A percentile compares a stretch with the other conserved stretches of the same genome.
These are phyloP conservation scores for Emericellopsis cladophorae DNA, from an alignment of 2,329 filamentous ascomycete species.

Conservation along the genomic window DNA sequence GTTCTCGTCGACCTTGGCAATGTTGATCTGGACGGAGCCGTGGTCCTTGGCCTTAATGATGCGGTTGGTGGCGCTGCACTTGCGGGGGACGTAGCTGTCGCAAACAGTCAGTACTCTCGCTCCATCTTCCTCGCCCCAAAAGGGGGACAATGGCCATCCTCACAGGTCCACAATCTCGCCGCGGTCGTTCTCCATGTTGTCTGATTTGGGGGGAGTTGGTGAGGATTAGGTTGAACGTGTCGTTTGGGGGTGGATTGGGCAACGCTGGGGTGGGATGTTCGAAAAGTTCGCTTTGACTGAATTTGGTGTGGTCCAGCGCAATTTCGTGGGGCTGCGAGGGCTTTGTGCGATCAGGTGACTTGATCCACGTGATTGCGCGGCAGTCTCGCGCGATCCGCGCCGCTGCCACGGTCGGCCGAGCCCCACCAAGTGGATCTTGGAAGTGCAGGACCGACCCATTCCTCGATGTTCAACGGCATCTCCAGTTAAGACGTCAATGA, in stretches of 20 bases:
- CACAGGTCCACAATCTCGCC: slow-evolving; percentile 99
- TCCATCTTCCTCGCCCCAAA: background rate
- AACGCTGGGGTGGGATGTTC: slow-evolving; percentile 12
- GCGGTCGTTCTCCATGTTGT: slow-evolving; percentile 99
- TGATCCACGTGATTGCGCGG: slow-evolving; percentile 20
- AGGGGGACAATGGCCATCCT: slow-evolving; percentile 24
- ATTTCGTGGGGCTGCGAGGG: slow-evolving; percentile 24
- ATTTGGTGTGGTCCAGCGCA: slow-evolving; percentile 19
- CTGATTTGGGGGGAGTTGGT: slow-evolving; percentile 20
- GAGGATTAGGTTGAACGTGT: slow-evolving; percentile 4
- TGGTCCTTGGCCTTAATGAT: slow-evolving; percentile 99
- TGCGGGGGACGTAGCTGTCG: slow-evolving; percentile 87
- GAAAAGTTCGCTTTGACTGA: slow-evolving; percentile 10
- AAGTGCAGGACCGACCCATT: background rate
- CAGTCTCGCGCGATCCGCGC: slow-evolving; percentile 11
- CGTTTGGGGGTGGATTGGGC: slow-evolving; percentile 3
- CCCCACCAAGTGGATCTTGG: too few species aligned
- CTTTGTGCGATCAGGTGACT: slow-evolving; percentile 20
- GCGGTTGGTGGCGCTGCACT: slow-evolving; percentile 97
- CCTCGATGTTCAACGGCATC: background rate
- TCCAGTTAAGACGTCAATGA: too few species aligned
- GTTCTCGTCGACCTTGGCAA: slow-evolving; percentile 98
- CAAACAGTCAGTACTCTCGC: background rate
- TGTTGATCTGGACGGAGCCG: slow-evolving; percentile 91
- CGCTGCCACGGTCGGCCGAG: background rate